Percentiles rank a stretch among this genome's conserved stretches.
These are phyloP conservation scores for Pythium rhizo-oryzae DNA, from an alignment of 352 stramenopile species.

Conservation along the genomic window DNA sequence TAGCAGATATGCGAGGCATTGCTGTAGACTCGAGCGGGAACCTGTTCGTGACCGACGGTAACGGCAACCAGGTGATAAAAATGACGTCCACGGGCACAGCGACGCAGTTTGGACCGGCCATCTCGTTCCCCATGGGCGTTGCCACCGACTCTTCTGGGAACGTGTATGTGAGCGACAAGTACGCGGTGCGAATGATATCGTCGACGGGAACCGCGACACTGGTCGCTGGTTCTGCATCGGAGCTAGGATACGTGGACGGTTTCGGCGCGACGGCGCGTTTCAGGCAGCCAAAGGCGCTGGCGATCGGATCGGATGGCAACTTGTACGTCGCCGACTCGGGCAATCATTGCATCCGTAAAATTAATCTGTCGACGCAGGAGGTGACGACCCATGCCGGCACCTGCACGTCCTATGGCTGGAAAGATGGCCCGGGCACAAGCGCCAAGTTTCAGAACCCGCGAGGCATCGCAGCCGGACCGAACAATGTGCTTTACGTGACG, in stretches of 20 bases:
- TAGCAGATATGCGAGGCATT: constrained; percentile 7
- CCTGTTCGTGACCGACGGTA: constrained; percentile 8
- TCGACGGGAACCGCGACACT: neutral
- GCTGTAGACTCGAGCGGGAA: constrained; percentile 10
- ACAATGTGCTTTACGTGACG: constrained; percentile 19
- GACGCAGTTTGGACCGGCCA: neutral
- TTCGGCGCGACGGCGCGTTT: constrained; percentile 7
- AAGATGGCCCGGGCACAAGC: neutral
- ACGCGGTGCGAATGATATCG: constrained; percentile 11
- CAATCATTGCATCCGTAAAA: constrained; percentile 22
- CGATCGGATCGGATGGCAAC: constrained; percentile 20
- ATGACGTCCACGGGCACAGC: constrained; percentile 2
- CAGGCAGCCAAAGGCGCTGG: constrained; percentile 4
- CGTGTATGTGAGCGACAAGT: constrained; percentile 12
- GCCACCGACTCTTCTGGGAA: constrained; percentile 6
- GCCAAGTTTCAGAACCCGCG: constrained; percentile 3
- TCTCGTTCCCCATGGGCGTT: neutral
- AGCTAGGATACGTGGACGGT: neutral
- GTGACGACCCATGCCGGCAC: constrained; percentile 16
- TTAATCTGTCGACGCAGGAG: constrained; percentile 6
- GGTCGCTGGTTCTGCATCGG: constrained; percentile 1
- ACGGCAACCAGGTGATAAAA: constrained; percentile 16
- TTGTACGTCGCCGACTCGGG: constrained; percentile 15
- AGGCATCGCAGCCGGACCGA: constrained; percentile 11
- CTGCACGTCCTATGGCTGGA: neutral